Base-by-base conservation (phyloP, 495 filamentous ascomycete genomes). In the Aspergillus sclerotioniger region DNA sequence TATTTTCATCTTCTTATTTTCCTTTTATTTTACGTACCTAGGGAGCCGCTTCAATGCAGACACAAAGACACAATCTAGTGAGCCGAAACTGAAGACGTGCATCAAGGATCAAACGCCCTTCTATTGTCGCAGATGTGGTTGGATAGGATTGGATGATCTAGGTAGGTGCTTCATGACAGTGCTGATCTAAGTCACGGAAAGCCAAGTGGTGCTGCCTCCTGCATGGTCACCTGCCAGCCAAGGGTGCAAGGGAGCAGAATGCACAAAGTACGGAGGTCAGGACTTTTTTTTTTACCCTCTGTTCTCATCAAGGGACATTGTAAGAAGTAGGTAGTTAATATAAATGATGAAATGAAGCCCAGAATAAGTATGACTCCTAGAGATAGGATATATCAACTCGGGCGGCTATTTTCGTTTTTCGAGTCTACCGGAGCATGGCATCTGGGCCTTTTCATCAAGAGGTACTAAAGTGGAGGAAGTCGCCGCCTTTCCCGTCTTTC, bases 101-200 rank as follows among this genome's bases (percentile, higher is more conserved):
- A n/a, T 41, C 37, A 41, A 41, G 13, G 9, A 41, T n/a, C 13
- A 41, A 41, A 13, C 37, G 37, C 12, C 13, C 13, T 12, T 41
- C 13, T 41, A 15, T 15, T n/a, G 37, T 6, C 10, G 37, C 37
- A 41, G 37, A 41, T 41, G 37, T 16, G 17, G 25, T 25, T 28
- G 47, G n/a, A 50, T 32, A 4, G 17, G n/a, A 20, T 20, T 21
- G 44, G 44, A 17, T 21, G 44, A 21, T 28, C 16, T 28, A 3
- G 37, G 37, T 28, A 3, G 37, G 37, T 13, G 37, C 44, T 47
- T 47, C 44, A 47, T 47, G 44, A 47, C 47, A 50, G 7, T 50
- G 47, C 47, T 28, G 47, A 50, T 50, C 44, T 28, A 20, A 47
- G n/a, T n/a, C n/a, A n/a, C 44, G 44, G 44, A 47, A 47, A 47